Base-by-base conservation (phyloP, 2,329 filamentous ascomycete species). In the Metarhizium robertsii region DNA sequence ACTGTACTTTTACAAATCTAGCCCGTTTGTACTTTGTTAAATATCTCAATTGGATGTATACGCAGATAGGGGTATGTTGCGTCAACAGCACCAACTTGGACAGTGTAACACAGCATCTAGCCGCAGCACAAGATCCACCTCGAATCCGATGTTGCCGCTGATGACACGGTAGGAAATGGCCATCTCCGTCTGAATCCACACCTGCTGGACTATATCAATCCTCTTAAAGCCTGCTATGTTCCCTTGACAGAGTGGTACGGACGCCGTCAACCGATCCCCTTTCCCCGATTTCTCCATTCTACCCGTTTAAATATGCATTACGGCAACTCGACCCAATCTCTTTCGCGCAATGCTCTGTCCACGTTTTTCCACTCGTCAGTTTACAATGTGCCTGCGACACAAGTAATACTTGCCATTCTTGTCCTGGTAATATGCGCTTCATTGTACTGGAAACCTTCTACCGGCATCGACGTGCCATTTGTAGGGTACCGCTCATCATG, bases 401-500 rank as follows among this genome's bases (percentile, higher is more conserved):
- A 50, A 8, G 6, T 52, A 2, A 38, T 50, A 11, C 34, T 18
- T 7, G 53, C 47, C n/a, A 34, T 55, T 11, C 13, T 53, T 34
- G 7, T 55, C 29, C n/a, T 59, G 29, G n/a, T 42, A 1, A 7
- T 45, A 1, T 50, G 47, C 38, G 30, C 40, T 4, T 53, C 45
- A 47, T 16, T 49, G 11, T 55, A 52, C 43, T 52, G 36, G 13
- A 49, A 50, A 16, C 30, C 47, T 4, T 52, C 48, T 10, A 40
- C 40, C 2, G 34, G 42, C 16, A 7, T 57, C 13, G 38, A 43
- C 2, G 57, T 50, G 20, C 57, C 57, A 4, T 55, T 53, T 43
- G 48, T 43, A n/a, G 55, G 57, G 13, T 54, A 38, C 46, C 47
- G 55, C 11, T 59, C 30, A 10, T 42, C 57, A 1, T 55, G 25